Percentiles rank a stretch among this genome's conserved stretches.
Evolutionary conservation across 768 basidiomycete species (phyloP).

Genomic region (Crepidotus variabilis): DNA sequence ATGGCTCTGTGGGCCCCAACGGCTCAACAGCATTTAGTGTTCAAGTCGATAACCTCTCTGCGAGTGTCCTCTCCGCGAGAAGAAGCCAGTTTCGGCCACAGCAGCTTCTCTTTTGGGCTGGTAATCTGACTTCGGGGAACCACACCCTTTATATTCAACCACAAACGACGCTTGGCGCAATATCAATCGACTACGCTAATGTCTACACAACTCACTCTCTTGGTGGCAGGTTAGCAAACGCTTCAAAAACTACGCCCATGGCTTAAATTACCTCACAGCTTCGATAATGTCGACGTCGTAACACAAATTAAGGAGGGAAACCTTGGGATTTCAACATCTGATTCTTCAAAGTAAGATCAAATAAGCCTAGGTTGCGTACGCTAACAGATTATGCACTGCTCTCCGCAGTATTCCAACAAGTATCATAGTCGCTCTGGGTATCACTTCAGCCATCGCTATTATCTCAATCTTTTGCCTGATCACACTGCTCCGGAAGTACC

Average conservation of each 20-base stretch:
- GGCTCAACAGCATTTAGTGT: constrained; percentile 9
- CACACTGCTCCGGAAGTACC: not conserved
- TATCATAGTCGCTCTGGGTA: constrained; percentile 11
- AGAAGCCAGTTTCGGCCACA: constrained; percentile 10
- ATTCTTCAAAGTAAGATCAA: too few species aligned
- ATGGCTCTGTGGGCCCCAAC: constrained; percentile 30
- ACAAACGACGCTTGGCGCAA: constrained; percentile 1
- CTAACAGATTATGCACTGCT: too few species aligned
- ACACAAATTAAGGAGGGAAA: too few species aligned
- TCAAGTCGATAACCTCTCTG: constrained; percentile 8
- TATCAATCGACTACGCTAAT: constrained; percentile 20
- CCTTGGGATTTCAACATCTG: too few species aligned
- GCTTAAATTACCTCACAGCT: too few species aligned
- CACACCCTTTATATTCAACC: constrained; percentile 12
- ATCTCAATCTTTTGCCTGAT: constrained; percentile 4
- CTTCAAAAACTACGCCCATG: too few species aligned
- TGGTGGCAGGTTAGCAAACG: constrained; percentile 19
- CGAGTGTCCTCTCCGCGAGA: constrained; percentile 9
- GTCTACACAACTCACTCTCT: constrained; percentile 18
- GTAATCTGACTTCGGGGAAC: constrained; percentile 14
- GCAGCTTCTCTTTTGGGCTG: constrained; percentile 7
- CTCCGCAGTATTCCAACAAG: constrained; percentile 8
- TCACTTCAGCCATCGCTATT: constrained; percentile 9
- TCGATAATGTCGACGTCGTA: too few species aligned
- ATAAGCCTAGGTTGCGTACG: too few species aligned